Evolutionary conservation across 805 yeast species (phyloP).

Genomic region (Zygosaccharomyces pseudorouxii): DNA sequence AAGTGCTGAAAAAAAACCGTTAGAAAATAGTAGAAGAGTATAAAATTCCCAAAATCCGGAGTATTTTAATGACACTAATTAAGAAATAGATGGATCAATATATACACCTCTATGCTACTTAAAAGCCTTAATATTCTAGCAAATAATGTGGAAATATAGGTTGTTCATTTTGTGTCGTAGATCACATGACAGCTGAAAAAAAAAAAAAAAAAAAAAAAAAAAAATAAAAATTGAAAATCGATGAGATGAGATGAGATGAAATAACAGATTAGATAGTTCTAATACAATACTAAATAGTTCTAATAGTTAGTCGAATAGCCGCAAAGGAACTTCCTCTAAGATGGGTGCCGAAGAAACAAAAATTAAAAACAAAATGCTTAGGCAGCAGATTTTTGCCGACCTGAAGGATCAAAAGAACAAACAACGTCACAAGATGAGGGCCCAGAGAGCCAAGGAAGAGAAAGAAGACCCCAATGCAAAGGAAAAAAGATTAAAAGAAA

Average conservation of each 20-base stretch:
- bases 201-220: slow-evolving; percentile 5
- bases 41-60: no score
- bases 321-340: background rate
- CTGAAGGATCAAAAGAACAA: slow-evolving; percentile 71
- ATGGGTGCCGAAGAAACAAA: slow-evolving; percentile 37
- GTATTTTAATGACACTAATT: no score
- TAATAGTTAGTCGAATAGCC: background rate
- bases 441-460: slow-evolving; percentile 85
- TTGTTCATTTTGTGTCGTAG: slow-evolving; percentile 7
- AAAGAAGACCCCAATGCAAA: slow-evolving; percentile 74
- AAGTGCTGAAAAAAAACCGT: no score
- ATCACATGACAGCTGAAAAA: background rate
- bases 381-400: slow-evolving; percentile 73
- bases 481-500: slow-evolving; percentile 70
- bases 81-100: no score
- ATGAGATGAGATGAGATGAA: slow-evolving; percentile 14
- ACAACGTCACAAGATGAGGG: slow-evolving; percentile 69
- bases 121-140: background rate
- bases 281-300: background rate
- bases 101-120: background rate
- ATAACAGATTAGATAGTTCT: background rate
- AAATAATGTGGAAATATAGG: background rate
- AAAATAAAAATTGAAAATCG: slow-evolving; percentile 7
- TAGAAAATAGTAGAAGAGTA: no score
- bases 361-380: slow-evolving; percentile 70